These are phyloP conservation scores for Venturia carpophila DNA, from an alignment of 2,329 filamentous ascomycete genomes.

Conservation along the genomic window DNA sequence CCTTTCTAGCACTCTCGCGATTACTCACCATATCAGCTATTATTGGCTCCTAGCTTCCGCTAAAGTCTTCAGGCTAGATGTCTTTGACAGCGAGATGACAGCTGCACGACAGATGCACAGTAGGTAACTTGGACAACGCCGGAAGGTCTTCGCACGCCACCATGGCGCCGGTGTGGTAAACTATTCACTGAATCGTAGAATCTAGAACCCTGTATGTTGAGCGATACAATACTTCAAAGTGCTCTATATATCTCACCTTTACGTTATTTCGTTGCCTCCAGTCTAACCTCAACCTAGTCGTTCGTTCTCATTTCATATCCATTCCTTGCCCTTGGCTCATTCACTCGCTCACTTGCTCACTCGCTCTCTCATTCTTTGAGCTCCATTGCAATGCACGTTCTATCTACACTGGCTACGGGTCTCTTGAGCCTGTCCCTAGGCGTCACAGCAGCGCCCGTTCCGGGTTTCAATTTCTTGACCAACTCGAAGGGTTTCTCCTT, in stretches of 20 bases:
- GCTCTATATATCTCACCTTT: neutral
- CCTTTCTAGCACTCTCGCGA: neutral
- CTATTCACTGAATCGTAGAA: neutral
- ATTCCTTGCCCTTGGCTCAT: neutral
- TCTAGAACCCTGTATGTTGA: neutral
- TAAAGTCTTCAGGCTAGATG: neutral
- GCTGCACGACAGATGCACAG: constrained; percentile 8
- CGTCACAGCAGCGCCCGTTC: neutral
- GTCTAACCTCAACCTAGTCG: neutral
- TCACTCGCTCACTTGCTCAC: neutral
- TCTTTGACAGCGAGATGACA: neutral
- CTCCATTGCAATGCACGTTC: neutral
- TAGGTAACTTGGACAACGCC: neutral
- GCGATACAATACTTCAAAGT: neutral
- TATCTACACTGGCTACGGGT: neutral
- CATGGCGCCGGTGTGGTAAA: neutral
- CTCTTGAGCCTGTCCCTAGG: neutral
- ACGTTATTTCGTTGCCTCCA: neutral
- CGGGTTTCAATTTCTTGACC: neutral
- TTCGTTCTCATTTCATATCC: neutral
- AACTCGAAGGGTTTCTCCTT: constrained; percentile 1
- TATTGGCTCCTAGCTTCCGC: neutral
- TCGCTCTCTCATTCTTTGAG: no score
- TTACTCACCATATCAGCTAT: neutral
- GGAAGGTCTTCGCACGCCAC: neutral